Evolutionary conservation across 2,329 filamentous ascomycete genomes (phyloP).

Genomic region (Herpotrichia juniperi): DNA sequence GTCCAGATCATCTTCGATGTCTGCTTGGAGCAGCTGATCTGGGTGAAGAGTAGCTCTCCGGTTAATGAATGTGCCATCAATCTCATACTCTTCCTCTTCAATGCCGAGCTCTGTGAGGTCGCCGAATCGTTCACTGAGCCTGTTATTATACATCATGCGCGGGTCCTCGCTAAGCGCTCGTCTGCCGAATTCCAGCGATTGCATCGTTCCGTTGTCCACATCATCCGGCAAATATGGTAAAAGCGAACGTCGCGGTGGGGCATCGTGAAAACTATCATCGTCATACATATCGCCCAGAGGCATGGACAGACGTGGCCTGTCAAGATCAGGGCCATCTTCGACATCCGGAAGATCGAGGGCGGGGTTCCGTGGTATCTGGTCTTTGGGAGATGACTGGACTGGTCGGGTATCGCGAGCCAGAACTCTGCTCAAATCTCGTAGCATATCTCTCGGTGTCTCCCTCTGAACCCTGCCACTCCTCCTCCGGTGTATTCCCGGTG

Average conservation of each 20-base stretch:
- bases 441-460: slow-evolving; percentile 62
- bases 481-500: slow-evolving; percentile 56
- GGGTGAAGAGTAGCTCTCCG: slow-evolving; percentile 24
- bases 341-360: slow-evolving; percentile 51
- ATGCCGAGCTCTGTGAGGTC: slow-evolving; percentile 50
- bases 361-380: slow-evolving; percentile 33
- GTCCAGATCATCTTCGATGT: slow-evolving; percentile 42
- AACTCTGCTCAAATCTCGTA: slow-evolving; percentile 60
- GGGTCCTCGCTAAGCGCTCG: slow-evolving; percentile 47
- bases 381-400: slow-evolving; percentile 54
- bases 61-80: slow-evolving; percentile 51
- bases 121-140: slow-evolving; percentile 59
- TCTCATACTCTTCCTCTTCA: slow-evolving; percentile 42
- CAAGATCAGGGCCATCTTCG: slow-evolving; percentile 54
- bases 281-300: slow-evolving; percentile 51
- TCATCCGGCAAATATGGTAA: slow-evolving; percentile 43
- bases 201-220: slow-evolving; percentile 51
- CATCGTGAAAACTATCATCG: slow-evolving; percentile 49
- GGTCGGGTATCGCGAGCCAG: slow-evolving; percentile 56
- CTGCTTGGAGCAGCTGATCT: slow-evolving; percentile 47
- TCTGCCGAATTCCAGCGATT: slow-evolving; percentile 55
- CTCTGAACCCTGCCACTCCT: slow-evolving; percentile 56
- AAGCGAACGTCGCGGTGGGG: slow-evolving; percentile 45
- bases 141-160: slow-evolving; percentile 50
- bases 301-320: slow-evolving; percentile 49